Evolutionary conservation across 2,329 filamentous ascomycete species (phyloP).

Genomic region (Fusarium nelsonii): DNA sequence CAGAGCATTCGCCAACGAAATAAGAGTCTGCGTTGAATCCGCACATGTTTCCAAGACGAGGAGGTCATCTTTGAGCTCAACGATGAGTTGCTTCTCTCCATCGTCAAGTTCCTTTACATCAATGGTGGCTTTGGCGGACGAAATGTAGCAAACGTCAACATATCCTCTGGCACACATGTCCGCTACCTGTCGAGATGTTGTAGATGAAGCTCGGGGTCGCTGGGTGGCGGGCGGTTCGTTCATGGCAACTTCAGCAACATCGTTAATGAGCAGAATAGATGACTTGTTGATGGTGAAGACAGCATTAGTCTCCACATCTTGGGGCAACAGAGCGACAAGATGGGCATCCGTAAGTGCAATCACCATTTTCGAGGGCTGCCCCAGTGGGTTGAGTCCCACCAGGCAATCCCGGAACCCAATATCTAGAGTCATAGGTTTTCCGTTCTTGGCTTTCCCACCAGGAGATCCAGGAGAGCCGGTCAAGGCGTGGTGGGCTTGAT

Average conservation of each 20-base stretch:
- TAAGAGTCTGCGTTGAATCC: constrained; percentile 94
- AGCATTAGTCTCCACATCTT: constrained; percentile 72
- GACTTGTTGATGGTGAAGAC: constrained; percentile 80
- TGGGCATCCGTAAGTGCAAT: constrained; percentile 83
- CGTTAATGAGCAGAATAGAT: constrained; percentile 85
- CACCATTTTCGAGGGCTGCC: constrained; percentile 79
- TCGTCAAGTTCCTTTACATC: constrained; percentile 67
- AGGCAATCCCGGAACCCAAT: constrained; percentile 85
- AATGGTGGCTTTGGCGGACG: constrained; percentile 78
- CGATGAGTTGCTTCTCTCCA: constrained; percentile 75
- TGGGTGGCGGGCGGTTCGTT: constrained; percentile 28
- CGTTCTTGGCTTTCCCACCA: constrained; percentile 47
- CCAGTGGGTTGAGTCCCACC: constrained; percentile 85
- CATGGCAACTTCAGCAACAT: constrained; percentile 60
- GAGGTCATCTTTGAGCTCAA: constrained; percentile 87
- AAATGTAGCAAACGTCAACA: constrained; percentile 88
- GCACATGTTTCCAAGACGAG: constrained; percentile 95
- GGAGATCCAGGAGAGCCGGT: constrained; percentile 46
- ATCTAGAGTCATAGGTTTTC: constrained; percentile 75
- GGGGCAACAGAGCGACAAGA: constrained; percentile 75
- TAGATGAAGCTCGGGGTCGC: constrained; percentile 51
- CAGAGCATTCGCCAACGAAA: constrained; percentile 81
- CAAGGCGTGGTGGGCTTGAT: constrained; percentile 68
- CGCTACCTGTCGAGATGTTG: constrained; percentile 63
- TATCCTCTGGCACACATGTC: constrained; percentile 77